Percentiles rank a stretch among this genome's conserved stretches.
These are phyloP conservation scores for Prunus mume DNA, from an alignment of 306 rosid species.

Conservation along the genomic window DNA sequence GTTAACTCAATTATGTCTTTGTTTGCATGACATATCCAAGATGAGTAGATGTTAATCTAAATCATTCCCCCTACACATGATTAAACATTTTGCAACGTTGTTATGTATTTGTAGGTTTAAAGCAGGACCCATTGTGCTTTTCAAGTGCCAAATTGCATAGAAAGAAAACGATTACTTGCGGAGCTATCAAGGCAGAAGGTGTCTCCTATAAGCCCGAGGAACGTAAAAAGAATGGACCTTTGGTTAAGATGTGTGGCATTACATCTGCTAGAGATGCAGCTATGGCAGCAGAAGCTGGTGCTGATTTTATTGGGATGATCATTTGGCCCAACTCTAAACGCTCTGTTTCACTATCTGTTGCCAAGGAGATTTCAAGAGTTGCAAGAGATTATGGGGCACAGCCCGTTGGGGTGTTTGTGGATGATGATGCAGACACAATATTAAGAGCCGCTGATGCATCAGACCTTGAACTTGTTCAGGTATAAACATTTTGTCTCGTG, in stretches of 20 bases:
- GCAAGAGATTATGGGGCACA: constrained; percentile 74
- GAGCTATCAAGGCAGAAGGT: constrained; percentile 31
- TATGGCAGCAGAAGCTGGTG: constrained; percentile 94
- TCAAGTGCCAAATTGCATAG: constrained; percentile 28
- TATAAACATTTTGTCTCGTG: constrained; percentile 11
- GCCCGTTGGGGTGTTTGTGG: constrained; percentile 96
- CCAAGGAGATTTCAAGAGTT: constrained; percentile 85
- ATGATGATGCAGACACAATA: constrained; percentile 73
- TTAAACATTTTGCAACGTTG: not conserved
- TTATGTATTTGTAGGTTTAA: constrained; percentile 41
- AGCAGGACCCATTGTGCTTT: constrained; percentile 28
- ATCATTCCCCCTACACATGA: not conserved
- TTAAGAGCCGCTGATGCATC: constrained; percentile 60
- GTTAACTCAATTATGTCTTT: constrained; percentile 4
- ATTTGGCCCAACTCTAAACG: constrained; percentile 93
- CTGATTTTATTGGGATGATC: constrained; percentile 91
- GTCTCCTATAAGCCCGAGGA: constrained; percentile 32
- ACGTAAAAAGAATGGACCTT: constrained; percentile 43
- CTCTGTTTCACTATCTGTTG: constrained; percentile 71
- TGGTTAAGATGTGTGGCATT: constrained; percentile 94
- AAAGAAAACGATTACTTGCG: constrained; percentile 43
- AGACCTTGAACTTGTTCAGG: constrained; percentile 84
- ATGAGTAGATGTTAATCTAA: not conserved
- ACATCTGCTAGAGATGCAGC: constrained; percentile 90
- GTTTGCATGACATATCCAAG: not conserved